phyloP scores from a whole-genome alignment of 2,329 filamentous ascomycete species.

The Cladosporium velox region DNA sequence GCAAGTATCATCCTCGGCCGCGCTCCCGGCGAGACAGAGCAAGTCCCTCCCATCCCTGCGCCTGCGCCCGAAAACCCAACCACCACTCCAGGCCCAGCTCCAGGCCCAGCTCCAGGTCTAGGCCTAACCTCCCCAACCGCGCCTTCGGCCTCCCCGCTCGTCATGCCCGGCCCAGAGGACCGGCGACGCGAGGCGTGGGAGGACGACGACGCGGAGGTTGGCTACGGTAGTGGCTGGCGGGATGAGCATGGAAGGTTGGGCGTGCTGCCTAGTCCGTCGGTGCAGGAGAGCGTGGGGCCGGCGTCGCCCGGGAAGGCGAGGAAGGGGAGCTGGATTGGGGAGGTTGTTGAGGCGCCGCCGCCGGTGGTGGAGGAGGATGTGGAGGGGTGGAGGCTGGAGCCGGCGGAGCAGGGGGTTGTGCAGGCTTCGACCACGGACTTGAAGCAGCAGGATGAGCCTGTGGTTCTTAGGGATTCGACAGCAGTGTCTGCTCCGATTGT shows the following conservation, averaged over 20 bases:
- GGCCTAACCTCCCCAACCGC: neutral
- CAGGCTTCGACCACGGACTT: neutral
- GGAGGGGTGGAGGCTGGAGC: neutral
- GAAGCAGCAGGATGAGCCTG: neutral
- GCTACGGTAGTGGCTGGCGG: neutral
- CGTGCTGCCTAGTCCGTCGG: slow-evolving; percentile 33
- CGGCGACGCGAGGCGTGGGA: slow-evolving; percentile 17
- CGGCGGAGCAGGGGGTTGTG: neutral
- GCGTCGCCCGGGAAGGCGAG: neutral
- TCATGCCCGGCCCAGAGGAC: slow-evolving; percentile 21
- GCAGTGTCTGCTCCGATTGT: neutral
- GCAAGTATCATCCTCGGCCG: slow-evolving; percentile 1
- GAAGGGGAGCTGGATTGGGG: slow-evolving; percentile 20
- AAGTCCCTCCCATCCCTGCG: neutral
- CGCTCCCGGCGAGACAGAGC: neutral
- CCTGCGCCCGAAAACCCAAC: neutral
- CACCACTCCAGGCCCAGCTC: neutral
- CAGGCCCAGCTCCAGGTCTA: too few relatives aligned
- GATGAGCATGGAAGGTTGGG: slow-evolving; percentile 27
- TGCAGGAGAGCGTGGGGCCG: slow-evolving; percentile 5
- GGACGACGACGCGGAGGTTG: slow-evolving; percentile 9
- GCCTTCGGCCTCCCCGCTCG: neutral
- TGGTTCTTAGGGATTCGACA: neutral
- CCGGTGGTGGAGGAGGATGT: slow-evolving; percentile 16
- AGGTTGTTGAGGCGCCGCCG: slow-evolving; percentile 26